phyloP scores from a whole-genome alignment of 2,329 filamentous ascomycete genomes.

The Colletotrichum sp. region DNA sequence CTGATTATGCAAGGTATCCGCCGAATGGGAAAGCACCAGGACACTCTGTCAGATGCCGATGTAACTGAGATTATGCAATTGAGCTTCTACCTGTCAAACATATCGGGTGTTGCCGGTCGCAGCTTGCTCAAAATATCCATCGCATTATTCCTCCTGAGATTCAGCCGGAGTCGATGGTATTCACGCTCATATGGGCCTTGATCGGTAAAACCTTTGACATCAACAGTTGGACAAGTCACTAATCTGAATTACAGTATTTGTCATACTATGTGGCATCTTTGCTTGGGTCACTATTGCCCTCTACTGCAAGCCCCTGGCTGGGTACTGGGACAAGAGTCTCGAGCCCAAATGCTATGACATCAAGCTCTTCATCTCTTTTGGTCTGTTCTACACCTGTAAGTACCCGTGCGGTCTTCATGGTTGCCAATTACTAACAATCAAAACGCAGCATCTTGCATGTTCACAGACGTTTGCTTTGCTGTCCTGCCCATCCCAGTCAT shows the following conservation, averaged over 20 bases:
- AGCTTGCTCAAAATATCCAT: background rate
- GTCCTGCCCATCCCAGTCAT: constrained; percentile 45
- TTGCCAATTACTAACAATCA: background rate
- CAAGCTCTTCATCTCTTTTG: background rate
- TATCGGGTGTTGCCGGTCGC: background rate
- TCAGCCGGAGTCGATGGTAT: background rate
- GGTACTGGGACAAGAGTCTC: constrained; percentile 3
- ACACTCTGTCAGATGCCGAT: background rate
- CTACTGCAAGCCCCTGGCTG: background rate
- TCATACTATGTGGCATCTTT: background rate
- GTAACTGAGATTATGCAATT: background rate
- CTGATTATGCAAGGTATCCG: background rate
- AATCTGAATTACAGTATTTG: accelerated
- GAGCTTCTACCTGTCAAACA: background rate
- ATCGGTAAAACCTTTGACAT: background rate
- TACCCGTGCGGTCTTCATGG: too few relatives aligned
- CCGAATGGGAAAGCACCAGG: background rate
- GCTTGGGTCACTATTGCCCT: background rate
- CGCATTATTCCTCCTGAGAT: background rate
- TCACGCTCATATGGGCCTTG: background rate
- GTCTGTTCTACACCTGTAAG: background rate
- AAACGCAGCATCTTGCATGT: constrained; percentile 39
- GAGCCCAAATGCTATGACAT: background rate
- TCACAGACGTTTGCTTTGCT: constrained; percentile 45
- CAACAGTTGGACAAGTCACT: background rate